Evolutionary conservation across 148 eudicot genomes (phyloP), one percentile per base, ranked within the genome.

Genomic region (Cornus florida): DNA sequence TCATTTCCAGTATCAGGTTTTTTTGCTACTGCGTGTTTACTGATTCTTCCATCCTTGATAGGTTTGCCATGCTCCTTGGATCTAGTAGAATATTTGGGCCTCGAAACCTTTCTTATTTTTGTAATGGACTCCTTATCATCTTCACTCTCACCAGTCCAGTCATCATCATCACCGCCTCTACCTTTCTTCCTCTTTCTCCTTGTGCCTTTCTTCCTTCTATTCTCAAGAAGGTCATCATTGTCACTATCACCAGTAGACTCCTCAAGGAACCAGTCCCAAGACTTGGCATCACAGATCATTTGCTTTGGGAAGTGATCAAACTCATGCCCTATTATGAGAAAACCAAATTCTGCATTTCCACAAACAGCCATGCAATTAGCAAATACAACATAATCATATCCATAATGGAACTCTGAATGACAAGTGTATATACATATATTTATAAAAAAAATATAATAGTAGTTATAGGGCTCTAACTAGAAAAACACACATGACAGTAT

Each of bases 261-360:
- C 62, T 91, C 91, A 31, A 96, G 90, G 83, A 96, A 96, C 99
- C 99, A 96, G 67, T 96, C 79, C 97, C 95, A 96, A 11, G 82
- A 81, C 82, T 83, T 87, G 83, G 86, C 71, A 41, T 87, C 91
- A 11, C 79, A 75, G 60, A 91, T 91, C 91, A 84, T 88, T 76
- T 77, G 85, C 87, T 90, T 91, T 0, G 95, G 89, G 82, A 91
- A 94, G 59, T 84, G 78, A 75, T 96, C 95, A 87, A 96, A 94
- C 79, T 96, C 98, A 74, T 91, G 95, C 24, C 98, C 97, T 38
- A 88, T 88, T n/a, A 94, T 93, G 76, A 96, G 86, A 74, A 96
- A 94, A n/a, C 94, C 97, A 82, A 93, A 94, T 79, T 96, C 99
- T 96, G 93, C 83, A 89, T 41, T 82, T 70, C 73, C 75, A 62